Base-by-base conservation (phyloP, 495 filamentous ascomycete species). In the Rostrohypoxylon terebratum region DNA sequence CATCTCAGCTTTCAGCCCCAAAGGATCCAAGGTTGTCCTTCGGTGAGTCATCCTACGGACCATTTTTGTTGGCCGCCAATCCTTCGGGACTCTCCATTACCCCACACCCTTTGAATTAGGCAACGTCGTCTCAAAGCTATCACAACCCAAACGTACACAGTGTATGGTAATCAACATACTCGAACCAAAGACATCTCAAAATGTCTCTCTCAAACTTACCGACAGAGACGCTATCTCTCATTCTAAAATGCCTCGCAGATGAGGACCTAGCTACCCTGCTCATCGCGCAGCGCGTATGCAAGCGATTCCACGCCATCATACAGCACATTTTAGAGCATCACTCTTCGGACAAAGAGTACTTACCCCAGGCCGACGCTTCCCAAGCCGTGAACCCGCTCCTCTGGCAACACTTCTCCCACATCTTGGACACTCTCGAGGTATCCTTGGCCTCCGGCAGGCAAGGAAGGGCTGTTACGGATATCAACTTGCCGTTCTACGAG, bases 241-340 rank as follows among this genome's bases (percentile, higher is more conserved):
- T 54, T 25, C 33, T 70, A 25, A 54, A 70, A 25, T 65, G 36
- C 44, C 68, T 70, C 33, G 53, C 20, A 23, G 34, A 53, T 1
- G 11, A 14, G 20, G 61, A 70, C 44, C 21, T 70, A 20, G 55
- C 60, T 4, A 28, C 68, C 18, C 38, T 70, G 1, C 36, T 70
- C 44, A 20, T 64, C 44, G 59, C 53, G 0, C 67, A 54, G 55
- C 61, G 60, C 2, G 68, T 70, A 18, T 65, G 53, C 47, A 65
- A 47, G 14, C 54, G 36, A 13, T 70, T 70, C 36, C 53, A 65
- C 0, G 54, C n/a, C 3, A 18, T 6, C 25, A 60, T 60, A 31
- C 44, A 59, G 10, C 60, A 42, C 18, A 64, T 70, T n/a, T 23
- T 70, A 31, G 25, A 47, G 0, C 60, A 54, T 2, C 7, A 20